Conservation (phyloP, 1,139 yeast species). For the Debaryomyces nepalensis region DNA sequence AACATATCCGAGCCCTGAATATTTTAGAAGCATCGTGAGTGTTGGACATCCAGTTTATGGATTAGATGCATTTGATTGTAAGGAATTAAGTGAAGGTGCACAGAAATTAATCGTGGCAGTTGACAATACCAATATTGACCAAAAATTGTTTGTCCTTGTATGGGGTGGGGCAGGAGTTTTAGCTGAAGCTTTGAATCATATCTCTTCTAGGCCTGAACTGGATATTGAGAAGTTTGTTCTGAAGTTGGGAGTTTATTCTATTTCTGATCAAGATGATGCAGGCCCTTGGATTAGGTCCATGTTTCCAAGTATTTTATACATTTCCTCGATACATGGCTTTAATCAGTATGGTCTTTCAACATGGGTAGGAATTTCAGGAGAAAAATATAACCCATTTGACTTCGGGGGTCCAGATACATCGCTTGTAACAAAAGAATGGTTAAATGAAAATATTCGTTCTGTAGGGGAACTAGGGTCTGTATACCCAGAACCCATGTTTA, state of each 20-base stretch:
- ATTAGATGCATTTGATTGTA: constrained; percentile 19
- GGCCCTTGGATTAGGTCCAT: constrained; percentile 30
- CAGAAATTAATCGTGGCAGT: constrained; percentile 21
- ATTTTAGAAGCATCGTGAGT: constrained; percentile 23
- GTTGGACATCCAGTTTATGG: constrained; percentile 27
- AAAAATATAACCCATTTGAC: constrained; percentile 22
- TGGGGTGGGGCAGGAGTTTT: constrained; percentile 33
- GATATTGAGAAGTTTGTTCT: constrained; percentile 17
- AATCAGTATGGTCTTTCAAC: constrained; percentile 28
- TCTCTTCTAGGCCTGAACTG: constrained; percentile 17
- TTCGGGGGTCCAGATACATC: constrained; percentile 27
- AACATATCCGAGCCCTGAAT: constrained; percentile 24
- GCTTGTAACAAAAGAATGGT: constrained; percentile 25
- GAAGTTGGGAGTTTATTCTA: constrained; percentile 25
- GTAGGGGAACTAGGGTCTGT: constrained; percentile 28
- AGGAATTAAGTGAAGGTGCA: constrained; percentile 25
- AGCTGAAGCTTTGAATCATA: constrained; percentile 28
- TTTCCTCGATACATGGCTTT: constrained; percentile 28
- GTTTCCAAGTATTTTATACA: constrained; percentile 25
- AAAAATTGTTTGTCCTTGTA: constrained; percentile 21
- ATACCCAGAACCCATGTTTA: constrained; percentile 24
- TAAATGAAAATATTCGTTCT: constrained; percentile 21
- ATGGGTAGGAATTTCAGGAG: constrained; percentile 33
- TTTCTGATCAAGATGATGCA: constrained; percentile 31
- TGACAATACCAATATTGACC: constrained; percentile 19